Conservation (phyloP, 2,329 filamentous ascomycete genomes). For the Periconia digitata region DNA sequence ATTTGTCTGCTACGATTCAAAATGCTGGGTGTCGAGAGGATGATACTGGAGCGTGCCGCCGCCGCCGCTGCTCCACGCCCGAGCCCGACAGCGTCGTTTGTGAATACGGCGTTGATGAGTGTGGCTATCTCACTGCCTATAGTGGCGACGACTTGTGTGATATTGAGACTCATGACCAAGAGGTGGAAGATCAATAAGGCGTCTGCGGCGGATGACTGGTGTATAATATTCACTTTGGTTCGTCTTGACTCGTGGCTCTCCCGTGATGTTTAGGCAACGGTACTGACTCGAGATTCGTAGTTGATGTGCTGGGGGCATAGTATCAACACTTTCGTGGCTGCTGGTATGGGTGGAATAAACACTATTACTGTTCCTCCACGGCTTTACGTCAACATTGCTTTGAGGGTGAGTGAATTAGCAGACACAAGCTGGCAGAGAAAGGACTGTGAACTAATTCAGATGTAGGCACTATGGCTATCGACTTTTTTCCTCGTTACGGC, state of each 20-base stretch:
- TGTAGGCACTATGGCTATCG: slow-evolving; percentile 16
- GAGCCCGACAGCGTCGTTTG: slow-evolving; percentile 11
- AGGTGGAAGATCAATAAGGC: slow-evolving; percentile 1
- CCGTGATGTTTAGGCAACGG: neutral
- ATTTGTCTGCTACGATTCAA: neutral
- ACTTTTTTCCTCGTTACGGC: slow-evolving; percentile 14
- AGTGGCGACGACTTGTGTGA: slow-evolving; percentile 6
- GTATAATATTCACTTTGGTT: slow-evolving; percentile 11
- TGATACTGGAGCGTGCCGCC: neutral
- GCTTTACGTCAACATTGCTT: slow-evolving; percentile 13
- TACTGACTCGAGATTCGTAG: slow-evolving; percentile 1
- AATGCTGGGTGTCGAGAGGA: neutral
- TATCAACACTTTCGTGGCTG: slow-evolving; percentile 15
- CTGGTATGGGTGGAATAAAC: slow-evolving; percentile 14
- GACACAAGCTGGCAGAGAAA: neutral
- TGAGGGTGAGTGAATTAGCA: slow-evolving; percentile 7
- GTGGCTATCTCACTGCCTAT: slow-evolving; percentile 17
- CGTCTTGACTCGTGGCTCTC: neutral
- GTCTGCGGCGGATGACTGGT: slow-evolving; percentile 12
- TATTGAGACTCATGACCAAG: slow-evolving; percentile 10
- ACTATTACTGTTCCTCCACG: slow-evolving; percentile 11
- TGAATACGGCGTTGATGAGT: slow-evolving; percentile 10
- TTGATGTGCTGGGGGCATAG: slow-evolving; percentile 17
- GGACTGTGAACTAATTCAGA: neutral
- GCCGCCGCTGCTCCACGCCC: neutral